phyloP scores from a whole-genome alignment of 148 eudicot species.

The Hydrangea macrophylla region DNA sequence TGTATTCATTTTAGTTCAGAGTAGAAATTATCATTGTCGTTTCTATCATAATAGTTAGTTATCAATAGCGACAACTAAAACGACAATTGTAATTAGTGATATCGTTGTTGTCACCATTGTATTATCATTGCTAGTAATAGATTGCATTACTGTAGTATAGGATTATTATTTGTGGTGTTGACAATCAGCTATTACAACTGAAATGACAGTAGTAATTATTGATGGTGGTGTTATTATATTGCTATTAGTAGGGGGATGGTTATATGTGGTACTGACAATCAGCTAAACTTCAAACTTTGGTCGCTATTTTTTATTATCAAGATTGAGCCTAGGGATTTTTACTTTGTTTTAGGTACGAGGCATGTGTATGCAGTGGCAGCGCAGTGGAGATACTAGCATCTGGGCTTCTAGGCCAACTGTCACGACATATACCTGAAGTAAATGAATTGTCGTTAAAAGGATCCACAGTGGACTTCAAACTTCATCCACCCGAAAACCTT shows the following conservation, averaged over 20 bases:
- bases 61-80: neutral
- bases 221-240: too few species aligned
- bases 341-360: conserved; percentile 62
- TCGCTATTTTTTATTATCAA: neutral
- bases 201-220: too few species aligned
- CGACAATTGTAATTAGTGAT: neutral
- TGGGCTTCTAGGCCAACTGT: conserved; percentile 58
- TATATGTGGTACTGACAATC: neutral
- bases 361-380: conserved; percentile 44
- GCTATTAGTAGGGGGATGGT: too few species aligned
- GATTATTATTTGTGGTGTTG: neutral
- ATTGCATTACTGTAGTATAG: too few species aligned
- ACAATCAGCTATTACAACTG: neutral
- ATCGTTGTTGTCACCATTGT: neutral
- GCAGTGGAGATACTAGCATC: conserved; percentile 53
- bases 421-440: conserved; percentile 46
- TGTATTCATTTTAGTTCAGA: neutral
- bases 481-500: conserved; percentile 38
- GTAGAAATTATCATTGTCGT: neutral
- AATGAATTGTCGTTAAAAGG: conserved; percentile 49
- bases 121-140: too few species aligned
- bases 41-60: neutral
- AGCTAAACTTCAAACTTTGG: neutral
- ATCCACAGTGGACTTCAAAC: conserved; percentile 49
- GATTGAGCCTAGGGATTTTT: neutral